Evolutionary conservation across 2,329 filamentous ascomycete species (phyloP).

Genomic region (Colletotrichum plurivorum): DNA sequence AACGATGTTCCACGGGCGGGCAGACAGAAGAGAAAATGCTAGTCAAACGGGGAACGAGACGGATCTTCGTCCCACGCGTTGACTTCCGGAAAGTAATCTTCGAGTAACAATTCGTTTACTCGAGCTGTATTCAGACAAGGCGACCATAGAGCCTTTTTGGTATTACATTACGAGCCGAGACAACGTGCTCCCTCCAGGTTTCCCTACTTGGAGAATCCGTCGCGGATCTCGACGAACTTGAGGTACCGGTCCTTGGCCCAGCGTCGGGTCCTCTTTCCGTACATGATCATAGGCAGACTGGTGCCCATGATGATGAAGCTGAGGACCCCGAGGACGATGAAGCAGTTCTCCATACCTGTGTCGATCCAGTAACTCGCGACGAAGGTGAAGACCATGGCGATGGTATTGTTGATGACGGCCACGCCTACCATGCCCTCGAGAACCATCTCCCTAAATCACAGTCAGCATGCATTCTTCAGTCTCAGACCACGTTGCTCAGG

Average conservation of each 20-base stretch:
- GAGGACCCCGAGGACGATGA: conserved; percentile 66
- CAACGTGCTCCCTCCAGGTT: no score
- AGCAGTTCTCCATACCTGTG: conserved; percentile 60
- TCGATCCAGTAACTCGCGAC: conserved; percentile 64
- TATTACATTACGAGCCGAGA: no score
- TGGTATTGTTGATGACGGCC: conserved; percentile 69
- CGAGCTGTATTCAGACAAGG: no score
- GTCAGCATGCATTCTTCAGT: background rate
- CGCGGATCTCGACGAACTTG: conserved; percentile 62
- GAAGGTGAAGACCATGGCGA: conserved; percentile 69
- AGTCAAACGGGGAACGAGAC: no score
- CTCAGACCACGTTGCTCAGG: rapidly evolving
- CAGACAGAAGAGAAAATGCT: no score
- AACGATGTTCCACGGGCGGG: no score
- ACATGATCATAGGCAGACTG: conserved; percentile 68
- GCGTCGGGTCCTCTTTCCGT: conserved; percentile 63
- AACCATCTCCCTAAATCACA: conserved; percentile 59
- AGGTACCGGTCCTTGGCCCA: conserved; percentile 63
- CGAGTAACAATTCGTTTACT: no score
- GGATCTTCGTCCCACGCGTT: no score
- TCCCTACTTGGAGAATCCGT: conserved; percentile 48
- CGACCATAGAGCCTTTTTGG: no score
- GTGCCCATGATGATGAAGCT: conserved; percentile 65
- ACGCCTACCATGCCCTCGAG: conserved; percentile 72
- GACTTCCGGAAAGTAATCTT: no score